Evolutionary conservation across 805 yeast genomes (phyloP), one percentile per base, ranked within the genome.

Genomic region (Saturnispora diversa): DNA sequence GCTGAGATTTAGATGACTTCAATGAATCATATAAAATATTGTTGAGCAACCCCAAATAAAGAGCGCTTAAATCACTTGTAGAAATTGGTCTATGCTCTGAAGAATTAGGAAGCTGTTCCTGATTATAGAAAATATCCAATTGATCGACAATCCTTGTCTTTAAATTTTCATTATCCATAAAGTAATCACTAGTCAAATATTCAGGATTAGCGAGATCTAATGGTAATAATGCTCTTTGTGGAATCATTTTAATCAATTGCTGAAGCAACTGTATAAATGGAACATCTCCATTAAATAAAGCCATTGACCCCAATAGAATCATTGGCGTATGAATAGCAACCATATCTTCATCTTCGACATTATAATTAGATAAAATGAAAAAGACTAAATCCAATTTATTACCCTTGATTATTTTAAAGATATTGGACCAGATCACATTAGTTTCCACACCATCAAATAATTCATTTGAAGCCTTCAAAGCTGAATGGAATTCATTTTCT

Each of bases 371-470:
- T 10, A 86, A 47, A 13, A 84, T 68, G 56, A 79, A 88, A 5
- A 64, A 59, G 6, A 85, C 63, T 15, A 83, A 62, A 0, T 66
- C 70, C 17, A 75, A 49, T 29, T 71, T 60, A 1, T 60, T 62
- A 2, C 49, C 45, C n/a, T 54, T 40, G 3, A 78, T 56, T 21
- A 79, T 56, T 1, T 58, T 58, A 35, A 74, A 64, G 2, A 81
- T 59, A 44, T 75, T 74, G 3, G 77, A 68, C 88, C 95, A 90
- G 5, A 92, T 88, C 21, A 72, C 72, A 21, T 68, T 58, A 0
- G 95, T 75, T 53, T 92, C 98, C 2, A 88, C 81, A 5, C 85
- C 80, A 59, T 92, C 95, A 56, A 92, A 86, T 42, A 90, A 78
- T 0, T 78, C 64, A 39, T 74, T 72, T 0, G 86, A 84, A 23